Evolutionary conservation across 352 stramenopile genomes (phyloP).

Genomic region (Plasmopara muralis): DNA sequence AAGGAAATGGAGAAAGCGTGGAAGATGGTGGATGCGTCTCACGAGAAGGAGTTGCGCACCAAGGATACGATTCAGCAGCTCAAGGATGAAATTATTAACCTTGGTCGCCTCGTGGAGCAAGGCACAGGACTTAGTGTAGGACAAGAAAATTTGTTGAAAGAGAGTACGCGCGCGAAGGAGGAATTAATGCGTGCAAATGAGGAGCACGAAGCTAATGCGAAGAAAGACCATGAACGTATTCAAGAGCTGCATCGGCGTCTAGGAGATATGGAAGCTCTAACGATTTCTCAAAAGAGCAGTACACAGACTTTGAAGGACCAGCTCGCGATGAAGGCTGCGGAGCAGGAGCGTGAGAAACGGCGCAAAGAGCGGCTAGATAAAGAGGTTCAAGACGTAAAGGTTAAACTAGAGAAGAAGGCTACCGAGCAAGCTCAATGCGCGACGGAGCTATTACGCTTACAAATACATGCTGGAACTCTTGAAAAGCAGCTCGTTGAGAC

Average conservation of each 20-base stretch:
- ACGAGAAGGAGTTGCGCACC: conserved; percentile 90
- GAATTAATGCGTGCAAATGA: conserved; percentile 85
- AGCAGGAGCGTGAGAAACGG: conserved; percentile 85
- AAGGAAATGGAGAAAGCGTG: conserved; percentile 96
- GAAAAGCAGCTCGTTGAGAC: conserved; percentile 84
- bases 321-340: conserved; percentile 75
- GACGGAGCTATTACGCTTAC: conserved; percentile 49
- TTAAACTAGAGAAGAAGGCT: conserved; percentile 84
- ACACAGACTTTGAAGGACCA: conserved; percentile 85
- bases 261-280: conserved; percentile 49
- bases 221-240: conserved; percentile 76
- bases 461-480: conserved; percentile 66
- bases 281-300: conserved; percentile 50
- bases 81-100: conserved; percentile 94
- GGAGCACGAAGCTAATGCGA: conserved; percentile 71
- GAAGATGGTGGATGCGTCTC: conserved; percentile 93
- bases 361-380: conserved; percentile 89
- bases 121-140: conserved; percentile 85
- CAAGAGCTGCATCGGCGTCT: conserved; percentile 72
- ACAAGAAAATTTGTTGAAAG: conserved; percentile 91
- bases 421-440: conserved; percentile 43
- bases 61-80: conserved; percentile 94
- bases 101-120: conserved; percentile 94
- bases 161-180: conserved; percentile 88
- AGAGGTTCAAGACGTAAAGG: conserved; percentile 87